Conservation (phyloP, 139 green algal genomes). For the Chlamydomonas urium region DNA sequence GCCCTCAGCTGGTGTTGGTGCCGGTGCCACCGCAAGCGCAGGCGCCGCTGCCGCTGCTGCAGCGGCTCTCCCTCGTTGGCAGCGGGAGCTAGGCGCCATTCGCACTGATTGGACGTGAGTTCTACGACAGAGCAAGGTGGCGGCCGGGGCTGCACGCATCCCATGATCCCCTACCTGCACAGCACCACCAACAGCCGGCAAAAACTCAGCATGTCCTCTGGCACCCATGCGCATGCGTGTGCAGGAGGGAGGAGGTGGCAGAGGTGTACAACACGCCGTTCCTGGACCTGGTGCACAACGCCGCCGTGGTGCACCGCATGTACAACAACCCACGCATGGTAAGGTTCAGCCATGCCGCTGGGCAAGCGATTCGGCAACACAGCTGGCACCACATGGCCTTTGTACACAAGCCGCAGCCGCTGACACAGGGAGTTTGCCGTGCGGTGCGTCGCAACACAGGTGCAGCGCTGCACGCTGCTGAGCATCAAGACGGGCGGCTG, state of each 20-base stretch:
- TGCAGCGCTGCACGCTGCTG: slow-evolving; percentile 97
- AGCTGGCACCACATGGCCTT: too few species aligned
- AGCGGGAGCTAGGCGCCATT: slow-evolving; percentile 59
- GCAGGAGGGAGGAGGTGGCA: slow-evolving; percentile 81
- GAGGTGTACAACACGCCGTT: slow-evolving; percentile 86
- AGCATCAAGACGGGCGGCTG: slow-evolving; percentile 98
- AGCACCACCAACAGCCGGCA: too few species aligned
- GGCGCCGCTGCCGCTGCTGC: too few species aligned
- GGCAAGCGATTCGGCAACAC: too few species aligned
- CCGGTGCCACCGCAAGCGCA: too few species aligned
- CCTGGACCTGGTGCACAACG: slow-evolving; percentile 88
- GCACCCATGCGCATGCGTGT: too few species aligned
- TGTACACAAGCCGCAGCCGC: too few species aligned
- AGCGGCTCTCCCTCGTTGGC: slow-evolving; percentile 41
- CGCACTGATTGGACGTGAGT: slow-evolving; percentile 82
- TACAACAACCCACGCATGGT: slow-evolving; percentile 89
- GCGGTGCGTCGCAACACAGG: slow-evolving; percentile 61
- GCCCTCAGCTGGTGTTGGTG: too few species aligned
- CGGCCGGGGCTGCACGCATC: neutral
- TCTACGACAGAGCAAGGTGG: too few species aligned
- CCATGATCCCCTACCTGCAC: neutral
- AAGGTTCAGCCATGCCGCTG: slow-evolving; percentile 7
- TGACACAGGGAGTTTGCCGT: too few species aligned
- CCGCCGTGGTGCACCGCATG: slow-evolving; percentile 82
- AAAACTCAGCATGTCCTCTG: too few species aligned